phyloP scores from a whole-genome alignment of 179 eudicot species.

The Beta lomatogona region DNA sequence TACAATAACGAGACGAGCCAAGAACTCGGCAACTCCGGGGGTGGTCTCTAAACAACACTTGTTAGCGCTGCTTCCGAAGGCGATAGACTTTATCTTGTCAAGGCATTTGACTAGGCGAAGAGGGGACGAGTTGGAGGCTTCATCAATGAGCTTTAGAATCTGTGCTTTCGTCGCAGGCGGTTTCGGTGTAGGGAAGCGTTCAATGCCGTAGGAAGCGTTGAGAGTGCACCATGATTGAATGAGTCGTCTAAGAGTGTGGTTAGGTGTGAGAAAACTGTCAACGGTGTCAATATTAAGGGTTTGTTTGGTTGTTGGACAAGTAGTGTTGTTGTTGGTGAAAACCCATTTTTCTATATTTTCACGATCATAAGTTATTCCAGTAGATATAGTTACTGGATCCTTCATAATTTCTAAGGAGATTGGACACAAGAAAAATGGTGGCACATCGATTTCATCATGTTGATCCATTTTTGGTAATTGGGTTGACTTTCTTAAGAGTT shows the following conservation, averaged over 20 bases:
- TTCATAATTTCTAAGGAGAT: conserved; percentile 80
- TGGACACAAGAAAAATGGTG: conserved; percentile 71
- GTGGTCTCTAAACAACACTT: conserved; percentile 55
- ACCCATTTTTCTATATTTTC: conserved; percentile 78
- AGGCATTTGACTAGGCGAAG: conserved; percentile 30
- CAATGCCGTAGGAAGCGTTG: conserved; percentile 58
- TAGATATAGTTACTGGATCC: conserved; percentile 74
- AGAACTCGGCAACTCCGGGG: conserved; percentile 52
- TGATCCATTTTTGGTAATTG: conserved; percentile 17
- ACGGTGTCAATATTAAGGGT: conserved; percentile 20
- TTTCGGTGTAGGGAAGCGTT: conserved; percentile 69
- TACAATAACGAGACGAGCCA: conserved; percentile 40
- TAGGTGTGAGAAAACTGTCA: conserved; percentile 53
- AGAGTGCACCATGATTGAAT: conserved; percentile 90
- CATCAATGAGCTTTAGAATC: conserved; percentile 46
- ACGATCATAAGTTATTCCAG: conserved; percentile 85
- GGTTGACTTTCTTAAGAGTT: not conserved
- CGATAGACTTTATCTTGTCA: conserved; percentile 48
- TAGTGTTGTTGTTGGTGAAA: conserved; percentile 40
- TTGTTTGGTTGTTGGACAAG: conserved; percentile 82
- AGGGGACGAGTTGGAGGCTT: not conserved
- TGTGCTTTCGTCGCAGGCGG: conserved; percentile 46
- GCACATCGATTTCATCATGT: conserved; percentile 58
- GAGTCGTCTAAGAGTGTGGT: conserved; percentile 72
- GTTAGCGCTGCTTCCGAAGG: conserved; percentile 46